These are phyloP conservation scores for Triticum timopheevii DNA, from an alignment of 176 grass and related monocot genomes.

Conservation along the genomic window DNA sequence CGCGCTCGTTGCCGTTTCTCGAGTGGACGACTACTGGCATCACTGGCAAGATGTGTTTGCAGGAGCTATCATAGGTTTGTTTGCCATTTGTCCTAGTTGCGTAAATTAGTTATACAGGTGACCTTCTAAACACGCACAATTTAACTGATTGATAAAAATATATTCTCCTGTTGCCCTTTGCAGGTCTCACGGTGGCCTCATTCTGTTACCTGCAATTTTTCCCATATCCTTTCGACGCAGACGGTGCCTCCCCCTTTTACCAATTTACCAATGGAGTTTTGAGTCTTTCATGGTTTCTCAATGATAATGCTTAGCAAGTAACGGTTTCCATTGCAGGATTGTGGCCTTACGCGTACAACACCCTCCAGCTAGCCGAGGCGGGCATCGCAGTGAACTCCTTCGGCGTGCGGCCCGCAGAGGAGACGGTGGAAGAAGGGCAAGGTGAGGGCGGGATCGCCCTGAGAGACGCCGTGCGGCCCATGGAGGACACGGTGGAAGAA, in stretches of 20 bases:
- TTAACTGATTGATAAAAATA: neutral
- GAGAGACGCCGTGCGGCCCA: constrained; percentile 46
- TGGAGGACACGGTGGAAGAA: constrained; percentile 30
- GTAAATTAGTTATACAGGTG: neutral
- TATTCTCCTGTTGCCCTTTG: neutral
- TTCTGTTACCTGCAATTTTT: constrained; percentile 92
- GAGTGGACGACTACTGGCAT: constrained; percentile 93
- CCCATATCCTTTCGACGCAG: constrained; percentile 62
- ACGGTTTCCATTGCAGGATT: constrained; percentile 35
- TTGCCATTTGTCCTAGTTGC: constrained; percentile 7
- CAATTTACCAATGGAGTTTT: neutral
- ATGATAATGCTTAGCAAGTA: neutral
- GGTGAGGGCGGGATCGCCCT: constrained; percentile 24
- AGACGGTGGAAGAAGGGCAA: constrained; percentile 35
- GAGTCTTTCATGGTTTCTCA: neutral
- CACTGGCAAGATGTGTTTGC: constrained; percentile 92
- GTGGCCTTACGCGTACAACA: constrained; percentile 72
- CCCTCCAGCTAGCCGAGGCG: constrained; percentile 42
- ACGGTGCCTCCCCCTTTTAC: constrained; percentile 34
- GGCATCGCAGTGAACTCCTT: constrained; percentile 40
- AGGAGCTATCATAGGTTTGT: constrained; percentile 53
- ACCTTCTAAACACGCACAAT: neutral
- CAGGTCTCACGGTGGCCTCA: constrained; percentile 66
- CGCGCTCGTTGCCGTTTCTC: constrained; percentile 67
- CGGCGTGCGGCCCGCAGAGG: constrained; percentile 27